Conservation (phyloP, 768 basidiomycete species). For the Calocybe gangraenosa region DNA sequence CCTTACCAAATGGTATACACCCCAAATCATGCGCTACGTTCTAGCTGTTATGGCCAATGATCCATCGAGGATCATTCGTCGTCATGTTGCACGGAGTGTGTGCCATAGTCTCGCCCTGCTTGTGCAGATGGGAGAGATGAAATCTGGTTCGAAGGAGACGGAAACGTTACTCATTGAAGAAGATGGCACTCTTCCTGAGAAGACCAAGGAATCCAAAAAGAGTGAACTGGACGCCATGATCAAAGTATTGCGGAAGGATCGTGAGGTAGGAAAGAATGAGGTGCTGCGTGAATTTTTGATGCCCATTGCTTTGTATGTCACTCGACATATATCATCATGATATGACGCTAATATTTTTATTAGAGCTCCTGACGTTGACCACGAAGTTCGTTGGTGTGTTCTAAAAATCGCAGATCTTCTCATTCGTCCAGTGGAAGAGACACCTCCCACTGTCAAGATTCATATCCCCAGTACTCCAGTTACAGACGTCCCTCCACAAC, state of each 20-base stretch:
- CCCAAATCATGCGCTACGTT: constrained; percentile 82
- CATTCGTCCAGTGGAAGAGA: constrained; percentile 78
- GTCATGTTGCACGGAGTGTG: constrained; percentile 82
- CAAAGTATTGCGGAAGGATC: constrained; percentile 83
- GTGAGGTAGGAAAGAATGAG: constrained; percentile 79
- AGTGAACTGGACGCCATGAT: constrained; percentile 83
- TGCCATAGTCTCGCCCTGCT: constrained; percentile 85
- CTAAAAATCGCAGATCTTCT: constrained; percentile 90
- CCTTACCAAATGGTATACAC: constrained; percentile 83
- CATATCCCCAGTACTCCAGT: constrained; percentile 75
- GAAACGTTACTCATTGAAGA: constrained; percentile 84
- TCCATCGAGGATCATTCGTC: constrained; percentile 73
- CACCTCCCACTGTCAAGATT: constrained; percentile 81
- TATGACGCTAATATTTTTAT: background rate
- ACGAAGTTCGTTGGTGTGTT: constrained; percentile 88
- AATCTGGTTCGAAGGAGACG: constrained; percentile 63
- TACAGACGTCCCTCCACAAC: constrained; percentile 51
- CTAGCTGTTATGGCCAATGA: constrained; percentile 85
- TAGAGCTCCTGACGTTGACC: constrained; percentile 74
- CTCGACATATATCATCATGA: constrained; percentile 20
- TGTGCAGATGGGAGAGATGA: constrained; percentile 90
- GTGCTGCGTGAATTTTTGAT: constrained; percentile 75
- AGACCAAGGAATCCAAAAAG: constrained; percentile 71
- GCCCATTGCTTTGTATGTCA: constrained; percentile 69
- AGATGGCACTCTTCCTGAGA: constrained; percentile 70